Evolutionary conservation across 2,329 filamentous ascomycete genomes (phyloP).

Genomic region (Neonectria magnoliae): DNA sequence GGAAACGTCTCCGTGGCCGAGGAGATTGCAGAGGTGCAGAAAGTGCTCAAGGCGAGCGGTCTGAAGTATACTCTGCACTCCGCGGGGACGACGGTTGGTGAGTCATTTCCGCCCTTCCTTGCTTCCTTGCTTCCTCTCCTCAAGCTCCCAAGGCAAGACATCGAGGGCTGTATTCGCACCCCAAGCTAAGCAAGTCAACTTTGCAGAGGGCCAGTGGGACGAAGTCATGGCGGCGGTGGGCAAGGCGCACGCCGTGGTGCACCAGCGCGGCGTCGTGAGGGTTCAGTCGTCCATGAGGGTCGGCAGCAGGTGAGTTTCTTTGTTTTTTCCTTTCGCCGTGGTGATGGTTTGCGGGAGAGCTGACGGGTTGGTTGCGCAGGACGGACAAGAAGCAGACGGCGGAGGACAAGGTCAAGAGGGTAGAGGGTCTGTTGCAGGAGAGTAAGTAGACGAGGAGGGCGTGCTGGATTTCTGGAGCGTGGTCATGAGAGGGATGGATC

Average conservation of each 20-base stretch:
- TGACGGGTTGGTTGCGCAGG: constrained; percentile 51
- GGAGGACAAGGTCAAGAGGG: constrained; percentile 78
- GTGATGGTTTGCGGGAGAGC: too few species aligned
- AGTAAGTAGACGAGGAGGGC: constrained; percentile 6
- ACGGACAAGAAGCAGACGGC: constrained; percentile 88
- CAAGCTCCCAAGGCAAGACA: neutral
- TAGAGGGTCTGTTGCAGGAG: constrained; percentile 59
- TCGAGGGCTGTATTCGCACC: neutral
- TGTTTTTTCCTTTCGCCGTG: too few species aligned
- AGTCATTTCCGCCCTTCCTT: constrained; percentile 45
- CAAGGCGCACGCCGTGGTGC: constrained; percentile 83
- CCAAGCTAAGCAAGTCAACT: constrained; percentile 3
- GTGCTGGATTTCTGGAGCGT: neutral
- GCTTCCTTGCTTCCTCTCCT: neutral
- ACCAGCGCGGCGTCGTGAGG: constrained; percentile 78
- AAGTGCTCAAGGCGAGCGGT: constrained; percentile 81
- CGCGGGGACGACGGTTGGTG: constrained; percentile 91
- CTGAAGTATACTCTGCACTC: constrained; percentile 91
- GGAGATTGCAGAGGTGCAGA: constrained; percentile 90
- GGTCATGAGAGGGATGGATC: neutral
- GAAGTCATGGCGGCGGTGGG: constrained; percentile 85
- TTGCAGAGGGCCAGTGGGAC: constrained; percentile 89
- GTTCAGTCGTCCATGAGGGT: constrained; percentile 91
- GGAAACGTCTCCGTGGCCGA: constrained; percentile 78
- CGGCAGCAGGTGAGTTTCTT: constrained; percentile 72